phyloP scores from a whole-genome alignment of 768 basidiomycete genomes.

The Boletellus ananiceps region DNA sequence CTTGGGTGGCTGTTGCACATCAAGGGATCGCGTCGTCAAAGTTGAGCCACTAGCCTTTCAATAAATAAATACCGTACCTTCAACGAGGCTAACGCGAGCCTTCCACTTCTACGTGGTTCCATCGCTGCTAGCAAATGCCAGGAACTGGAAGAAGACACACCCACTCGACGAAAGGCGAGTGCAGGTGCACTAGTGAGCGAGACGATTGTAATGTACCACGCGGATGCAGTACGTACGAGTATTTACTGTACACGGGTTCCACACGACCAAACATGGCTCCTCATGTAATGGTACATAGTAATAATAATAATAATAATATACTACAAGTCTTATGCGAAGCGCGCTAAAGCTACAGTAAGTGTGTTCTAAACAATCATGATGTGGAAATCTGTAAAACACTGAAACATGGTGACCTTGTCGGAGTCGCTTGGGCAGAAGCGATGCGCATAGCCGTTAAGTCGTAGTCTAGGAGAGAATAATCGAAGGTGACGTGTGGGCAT shows the following conservation, averaged over 20 bases:
- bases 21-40: not conserved
- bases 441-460: not conserved
- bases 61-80: conserved; percentile 20
- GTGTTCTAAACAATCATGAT: conserved; percentile 7
- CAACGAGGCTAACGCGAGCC: conserved; percentile 16
- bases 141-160: not conserved
- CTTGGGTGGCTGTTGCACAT: conserved; percentile 33
- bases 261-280: too few relatives aligned
- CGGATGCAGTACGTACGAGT: not conserved
- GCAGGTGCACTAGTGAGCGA: not conserved
- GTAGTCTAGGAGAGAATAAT: conserved; percentile 3
- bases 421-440: not conserved
- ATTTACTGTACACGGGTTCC: not conserved
- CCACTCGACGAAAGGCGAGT: not conserved
- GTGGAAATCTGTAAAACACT: conserved; percentile 10
- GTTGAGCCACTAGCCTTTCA: not conserved
- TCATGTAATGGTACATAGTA: too few relatives aligned
- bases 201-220: not conserved
- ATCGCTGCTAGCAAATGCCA: conserved; percentile 13
- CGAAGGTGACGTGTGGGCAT: conserved; percentile 1
- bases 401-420: conserved; percentile 1
- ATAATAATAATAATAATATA: not conserved
- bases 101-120: conserved; percentile 21
- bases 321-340: not conserved
- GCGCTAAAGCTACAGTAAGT: conserved; percentile 12